phyloP scores from a whole-genome alignment of 805 yeast genomes.

The Zygoascus bituminiphila region DNA sequence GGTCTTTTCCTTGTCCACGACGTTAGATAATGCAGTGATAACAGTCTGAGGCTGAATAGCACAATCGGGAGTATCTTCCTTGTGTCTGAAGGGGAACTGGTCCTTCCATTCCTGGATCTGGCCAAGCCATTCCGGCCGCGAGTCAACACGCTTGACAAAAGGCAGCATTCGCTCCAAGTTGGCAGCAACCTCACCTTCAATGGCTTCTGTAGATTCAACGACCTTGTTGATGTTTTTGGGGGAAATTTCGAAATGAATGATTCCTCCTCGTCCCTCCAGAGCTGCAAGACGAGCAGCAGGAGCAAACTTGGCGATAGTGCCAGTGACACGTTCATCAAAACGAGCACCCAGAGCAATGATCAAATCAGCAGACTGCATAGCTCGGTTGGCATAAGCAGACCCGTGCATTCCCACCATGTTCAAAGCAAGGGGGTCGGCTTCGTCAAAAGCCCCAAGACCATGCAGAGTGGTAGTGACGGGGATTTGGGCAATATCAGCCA shows the following conservation, averaged over 20 bases:
- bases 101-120: constrained; percentile 74
- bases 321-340: constrained; percentile 97
- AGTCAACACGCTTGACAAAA: constrained; percentile 47
- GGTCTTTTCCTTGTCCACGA: constrained; percentile 64
- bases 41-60: constrained; percentile 89
- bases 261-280: constrained; percentile 83
- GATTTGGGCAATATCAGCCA: constrained; percentile 82
- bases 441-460: constrained; percentile 92
- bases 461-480: constrained; percentile 96
- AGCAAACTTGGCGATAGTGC: constrained; percentile 77
- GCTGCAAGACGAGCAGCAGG: constrained; percentile 92
- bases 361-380: constrained; percentile 89
- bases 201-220: constrained; percentile 85
- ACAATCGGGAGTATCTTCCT: constrained; percentile 45
- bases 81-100: constrained; percentile 78
- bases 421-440: constrained; percentile 77
- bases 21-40: constrained; percentile 64
- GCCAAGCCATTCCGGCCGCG: constrained; percentile 73
- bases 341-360: constrained; percentile 94
- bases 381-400: constrained; percentile 85
- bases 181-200: constrained; percentile 89
- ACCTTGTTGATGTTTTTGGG: constrained; percentile 98
- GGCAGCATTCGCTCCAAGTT: constrained; percentile 71
- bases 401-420: constrained; percentile 99
- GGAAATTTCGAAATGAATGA: constrained; percentile 88